Evolutionary conservation across 768 basidiomycete species (phyloP).

Genomic region (Pleurotus ostreatus): DNA sequence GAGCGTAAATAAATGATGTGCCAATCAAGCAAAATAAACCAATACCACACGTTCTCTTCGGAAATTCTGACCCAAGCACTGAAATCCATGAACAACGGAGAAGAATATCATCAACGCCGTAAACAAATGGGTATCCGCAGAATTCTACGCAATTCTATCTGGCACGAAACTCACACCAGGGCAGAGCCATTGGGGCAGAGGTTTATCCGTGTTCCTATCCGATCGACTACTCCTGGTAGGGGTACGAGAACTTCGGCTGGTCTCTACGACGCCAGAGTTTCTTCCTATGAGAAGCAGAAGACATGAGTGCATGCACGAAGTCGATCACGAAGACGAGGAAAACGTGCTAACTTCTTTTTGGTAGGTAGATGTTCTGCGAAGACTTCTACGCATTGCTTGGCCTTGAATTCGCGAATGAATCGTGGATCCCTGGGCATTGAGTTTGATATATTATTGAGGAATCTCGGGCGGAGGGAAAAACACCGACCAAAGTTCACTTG

Average conservation of each 20-base stretch:
- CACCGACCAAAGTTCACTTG: constrained; percentile 88
- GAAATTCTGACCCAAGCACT: not conserved
- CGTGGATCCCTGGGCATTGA: constrained; percentile 74
- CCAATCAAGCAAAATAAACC: not conserved
- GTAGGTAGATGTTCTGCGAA: constrained; percentile 80
- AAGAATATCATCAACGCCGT: not conserved
- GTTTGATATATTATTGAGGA: not conserved
- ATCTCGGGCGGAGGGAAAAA: not conserved
- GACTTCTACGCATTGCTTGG: constrained; percentile 76
- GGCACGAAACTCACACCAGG: not conserved
- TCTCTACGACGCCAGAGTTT: constrained; percentile 91
- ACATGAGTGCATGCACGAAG: not conserved
- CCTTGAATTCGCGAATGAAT: constrained; percentile 92
- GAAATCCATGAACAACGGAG: not conserved
- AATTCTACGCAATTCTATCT: not conserved
- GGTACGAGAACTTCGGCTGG: constrained; percentile 82
- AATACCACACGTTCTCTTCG: not conserved
- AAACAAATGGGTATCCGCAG: not conserved
- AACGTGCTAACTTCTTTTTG: constrained; percentile 80
- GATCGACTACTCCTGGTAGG: constrained; percentile 65
- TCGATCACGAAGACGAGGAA: constrained; percentile 1
- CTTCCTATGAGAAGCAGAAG: constrained; percentile 46
- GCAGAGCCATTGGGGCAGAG: not conserved
- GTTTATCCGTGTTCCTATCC: not conserved
- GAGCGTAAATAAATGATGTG: no score